Evolutionary conservation across 257 asterid species (phyloP).

Genomic region (Nemophila menziesii): DNA sequence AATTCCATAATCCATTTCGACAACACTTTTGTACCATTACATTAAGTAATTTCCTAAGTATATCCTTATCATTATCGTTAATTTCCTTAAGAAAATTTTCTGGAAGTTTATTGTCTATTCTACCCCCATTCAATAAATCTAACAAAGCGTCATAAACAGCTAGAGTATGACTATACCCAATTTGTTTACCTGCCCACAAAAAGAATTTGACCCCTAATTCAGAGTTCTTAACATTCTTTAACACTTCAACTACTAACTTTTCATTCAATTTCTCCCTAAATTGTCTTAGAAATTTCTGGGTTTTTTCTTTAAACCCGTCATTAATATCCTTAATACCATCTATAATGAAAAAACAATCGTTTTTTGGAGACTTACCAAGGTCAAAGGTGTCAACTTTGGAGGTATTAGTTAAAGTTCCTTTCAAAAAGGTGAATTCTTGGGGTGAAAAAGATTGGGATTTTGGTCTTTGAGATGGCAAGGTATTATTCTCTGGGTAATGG

Average conservation of each 20-base stretch:
- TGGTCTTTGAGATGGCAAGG: slow-evolving; percentile 12
- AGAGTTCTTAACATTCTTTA: slow-evolving; percentile 37
- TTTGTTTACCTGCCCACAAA: slow-evolving; percentile 94
- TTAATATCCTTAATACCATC: slow-evolving; percentile 25
- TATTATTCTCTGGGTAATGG: slow-evolving; percentile 16
- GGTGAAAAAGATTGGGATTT: slow-evolving; percentile 25
- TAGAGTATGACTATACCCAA: slow-evolving; percentile 62
- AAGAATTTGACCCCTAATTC: slow-evolving; percentile 77
- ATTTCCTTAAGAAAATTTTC: slow-evolving; percentile 42
- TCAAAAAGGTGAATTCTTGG: slow-evolving; percentile 39
- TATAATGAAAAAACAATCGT: slow-evolving; percentile 39
- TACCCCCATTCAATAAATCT: slow-evolving; percentile 31
- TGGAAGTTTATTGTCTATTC: slow-evolving; percentile 20
- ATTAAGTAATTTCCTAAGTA: slow-evolving; percentile 70
- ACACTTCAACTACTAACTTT: slow-evolving; percentile 55
- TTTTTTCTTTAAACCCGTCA: slow-evolving; percentile 60
- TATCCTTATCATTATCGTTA: slow-evolving; percentile 51
- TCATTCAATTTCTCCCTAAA: slow-evolving; percentile 62
- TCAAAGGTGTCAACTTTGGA: slow-evolving; percentile 24
- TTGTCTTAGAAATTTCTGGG: slow-evolving; percentile 62
- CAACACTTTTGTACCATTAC: slow-evolving; percentile 70
- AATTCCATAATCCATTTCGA: slow-evolving; percentile 68
- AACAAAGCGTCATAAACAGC: slow-evolving; percentile 60
- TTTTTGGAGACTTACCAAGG: slow-evolving; percentile 28
- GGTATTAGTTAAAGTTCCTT: slow-evolving; percentile 31